phyloP scores from a whole-genome alignment of 495 filamentous ascomycete species.

The Pyronema omphalodes region DNA sequence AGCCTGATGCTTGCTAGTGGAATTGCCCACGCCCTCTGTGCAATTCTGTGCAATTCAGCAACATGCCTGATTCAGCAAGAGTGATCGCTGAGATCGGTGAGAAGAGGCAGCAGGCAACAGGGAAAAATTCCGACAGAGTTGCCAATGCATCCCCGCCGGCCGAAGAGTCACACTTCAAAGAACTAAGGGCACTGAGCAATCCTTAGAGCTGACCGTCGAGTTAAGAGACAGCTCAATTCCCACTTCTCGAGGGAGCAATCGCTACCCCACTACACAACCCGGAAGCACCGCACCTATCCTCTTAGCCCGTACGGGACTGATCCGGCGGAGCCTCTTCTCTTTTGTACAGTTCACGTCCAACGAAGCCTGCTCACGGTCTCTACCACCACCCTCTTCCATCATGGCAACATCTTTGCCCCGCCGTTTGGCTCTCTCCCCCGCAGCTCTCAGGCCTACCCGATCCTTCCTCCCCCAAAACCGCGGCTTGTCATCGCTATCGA shows the following conservation, averaged over 20 bases:
- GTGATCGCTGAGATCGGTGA: too few relatives aligned
- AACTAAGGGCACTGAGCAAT: too few relatives aligned
- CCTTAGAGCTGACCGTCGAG: too few relatives aligned
- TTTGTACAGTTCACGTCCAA: not conserved
- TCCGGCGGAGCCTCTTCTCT: constrained; percentile 1
- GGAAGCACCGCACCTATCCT: too few relatives aligned
- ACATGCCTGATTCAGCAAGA: too few relatives aligned
- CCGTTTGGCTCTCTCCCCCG: constrained; percentile 10
- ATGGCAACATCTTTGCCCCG: constrained; percentile 18
- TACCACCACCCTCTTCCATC: not conserved
- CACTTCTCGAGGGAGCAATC: not conserved
- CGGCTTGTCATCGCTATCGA: constrained; percentile 18
- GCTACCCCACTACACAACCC: not conserved
- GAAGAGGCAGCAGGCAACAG: too few relatives aligned
- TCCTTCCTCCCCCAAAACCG: constrained; percentile 11
- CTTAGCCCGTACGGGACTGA: not conserved
- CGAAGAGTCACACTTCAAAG: too few relatives aligned
- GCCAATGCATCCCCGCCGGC: too few relatives aligned
- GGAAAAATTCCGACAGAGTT: too few relatives aligned
- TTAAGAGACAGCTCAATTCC: not conserved
- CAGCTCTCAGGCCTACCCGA: constrained; percentile 13
- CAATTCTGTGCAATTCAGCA: too few relatives aligned
- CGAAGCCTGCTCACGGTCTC: not conserved
- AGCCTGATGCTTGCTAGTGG: too few relatives aligned
- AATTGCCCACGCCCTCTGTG: too few relatives aligned